Percentiles rank a stretch among this genome's conserved stretches.
phyloP scores from a whole-genome alignment of 2,329 filamentous ascomycete species.

The Aspergillus sp. region DNA sequence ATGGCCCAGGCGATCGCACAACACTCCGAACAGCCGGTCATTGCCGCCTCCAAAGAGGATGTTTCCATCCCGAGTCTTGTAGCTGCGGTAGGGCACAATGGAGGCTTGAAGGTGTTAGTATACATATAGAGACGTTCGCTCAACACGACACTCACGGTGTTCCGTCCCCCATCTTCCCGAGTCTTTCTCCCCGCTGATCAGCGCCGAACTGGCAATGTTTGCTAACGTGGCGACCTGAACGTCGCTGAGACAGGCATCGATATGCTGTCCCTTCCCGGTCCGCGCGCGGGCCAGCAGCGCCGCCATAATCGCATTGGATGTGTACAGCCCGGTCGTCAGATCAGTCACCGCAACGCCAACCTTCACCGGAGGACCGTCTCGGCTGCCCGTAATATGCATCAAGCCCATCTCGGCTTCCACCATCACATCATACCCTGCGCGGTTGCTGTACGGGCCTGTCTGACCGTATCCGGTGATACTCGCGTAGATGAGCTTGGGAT shows the following conservation, averaged over 20 bases:
- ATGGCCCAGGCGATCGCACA: slow-evolving; percentile 57
- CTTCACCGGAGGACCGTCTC: slow-evolving; percentile 90
- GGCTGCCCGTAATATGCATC: slow-evolving; percentile 94
- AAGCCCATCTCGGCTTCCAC: slow-evolving; percentile 96
- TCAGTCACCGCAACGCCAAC: slow-evolving; percentile 97
- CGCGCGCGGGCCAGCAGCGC: slow-evolving; percentile 73
- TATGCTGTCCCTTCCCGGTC: slow-evolving; percentile 81
- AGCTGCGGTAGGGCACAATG: slow-evolving; percentile 92
- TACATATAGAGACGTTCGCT: too few species aligned
- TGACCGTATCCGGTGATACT: slow-evolving; percentile 98
- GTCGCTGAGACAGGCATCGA: slow-evolving; percentile 87
- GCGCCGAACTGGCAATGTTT: slow-evolving; percentile 90
- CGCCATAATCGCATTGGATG: slow-evolving; percentile 92
- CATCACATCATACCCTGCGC: slow-evolving; percentile 98
- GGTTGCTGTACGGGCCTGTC: slow-evolving; percentile 80
- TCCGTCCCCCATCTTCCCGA: slow-evolving; percentile 92
- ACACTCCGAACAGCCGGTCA: slow-evolving; percentile 59
- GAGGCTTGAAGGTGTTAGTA: slow-evolving; percentile 60
- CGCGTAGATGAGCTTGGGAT: slow-evolving; percentile 85
- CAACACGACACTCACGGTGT: slow-evolving; percentile 61
- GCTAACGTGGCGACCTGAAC: slow-evolving; percentile 91
- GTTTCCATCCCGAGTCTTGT: slow-evolving; percentile 61
- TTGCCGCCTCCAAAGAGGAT: slow-evolving; percentile 64
- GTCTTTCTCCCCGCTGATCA: slow-evolving; percentile 85
- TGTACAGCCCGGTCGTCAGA: slow-evolving; percentile 90